phyloP scores from a whole-genome alignment of 768 basidiomycete genomes.

The Termitomyces sp. region DNA sequence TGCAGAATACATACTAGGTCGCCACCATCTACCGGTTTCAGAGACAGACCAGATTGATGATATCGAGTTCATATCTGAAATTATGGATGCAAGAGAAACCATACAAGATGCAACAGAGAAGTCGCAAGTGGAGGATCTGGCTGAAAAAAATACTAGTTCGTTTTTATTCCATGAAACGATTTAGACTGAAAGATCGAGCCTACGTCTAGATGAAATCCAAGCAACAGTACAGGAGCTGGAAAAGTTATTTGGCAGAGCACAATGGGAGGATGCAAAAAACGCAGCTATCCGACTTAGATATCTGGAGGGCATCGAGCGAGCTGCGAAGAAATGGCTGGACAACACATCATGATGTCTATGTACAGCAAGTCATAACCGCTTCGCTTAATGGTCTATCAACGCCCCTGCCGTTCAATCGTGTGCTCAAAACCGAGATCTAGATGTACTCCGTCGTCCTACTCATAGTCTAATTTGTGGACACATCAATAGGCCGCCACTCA shows the following conservation, averaged over 20 bases:
- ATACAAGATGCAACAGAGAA: constrained; percentile 57
- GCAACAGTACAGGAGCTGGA: constrained; percentile 41
- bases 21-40: constrained; percentile 47
- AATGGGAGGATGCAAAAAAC: constrained; percentile 53
- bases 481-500: background rate
- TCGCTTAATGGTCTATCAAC: background rate
- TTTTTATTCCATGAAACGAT: background rate
- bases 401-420: background rate
- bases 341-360: constrained; percentile 6
- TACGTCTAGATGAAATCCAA: constrained; percentile 43
- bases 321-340: constrained; percentile 36
- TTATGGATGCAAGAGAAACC: constrained; percentile 75
- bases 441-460: background rate
- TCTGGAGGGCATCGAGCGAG: constrained; percentile 55
- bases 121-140: constrained; percentile 44
- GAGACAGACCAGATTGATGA: constrained; percentile 76
- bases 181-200: constrained; percentile 3
- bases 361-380: background rate
- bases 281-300: constrained; percentile 71
- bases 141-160: constrained; percentile 45
- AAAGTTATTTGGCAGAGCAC: constrained; percentile 37
- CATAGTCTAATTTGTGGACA: background rate
- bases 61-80: constrained; percentile 60
- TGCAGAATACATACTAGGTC: constrained; percentile 73
- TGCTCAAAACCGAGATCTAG: background rate